Evolutionary conservation across 768 basidiomycete genomes (phyloP), one percentile per base, ranked within the genome.

Genomic region (Stropharia rugosoannulata): DNA sequence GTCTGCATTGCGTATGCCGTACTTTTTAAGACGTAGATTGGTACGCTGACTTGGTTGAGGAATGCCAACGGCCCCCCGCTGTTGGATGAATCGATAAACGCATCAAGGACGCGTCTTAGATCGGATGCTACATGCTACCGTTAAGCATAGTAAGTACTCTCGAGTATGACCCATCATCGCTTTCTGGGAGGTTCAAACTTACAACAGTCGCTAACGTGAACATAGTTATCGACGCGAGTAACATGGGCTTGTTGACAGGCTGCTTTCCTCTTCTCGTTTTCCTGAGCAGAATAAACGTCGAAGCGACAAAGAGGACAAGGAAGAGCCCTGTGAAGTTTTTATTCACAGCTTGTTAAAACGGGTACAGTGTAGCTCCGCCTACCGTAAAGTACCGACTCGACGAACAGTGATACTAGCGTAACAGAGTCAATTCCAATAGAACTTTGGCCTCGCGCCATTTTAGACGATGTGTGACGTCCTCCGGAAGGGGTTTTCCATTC

Each of bases 331-430:
- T 10, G 35, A 29, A 7, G 27, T 32, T 25, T 36, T 22, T 4
- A 22, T 22, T 22, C 4, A 22, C 22, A 22, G 4, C 22, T 22
- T 22, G 22, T 22, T 22, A 22, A 11, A 3, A 16, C 22, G 15
- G 11, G 37, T 16, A 46, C 9, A 7, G 11, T 25, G 22, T 16
- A 10, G 2, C 18, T 18, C n/a, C n/a, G n/a, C 56, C 9, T 35
- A 59, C 58, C 58, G 19, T 59, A 59, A 8, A 59, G 58, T 29
- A 55, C 37, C 2, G 44, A 55, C 35, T 59, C 58, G 5, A 59
- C 54, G n/a, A 55, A 59, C 15, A 59, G 46, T 7, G 58, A 59
- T 10, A 59, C 54, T 13, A 59, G 54, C 12, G 58, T 35, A 13
- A 59, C 50, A 10, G 54, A 8, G 44, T 55, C 58, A 18, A 59